Conservation (phyloP, 192 early-diverging fungal genomes). For the Phycomyces nitens region DNA sequence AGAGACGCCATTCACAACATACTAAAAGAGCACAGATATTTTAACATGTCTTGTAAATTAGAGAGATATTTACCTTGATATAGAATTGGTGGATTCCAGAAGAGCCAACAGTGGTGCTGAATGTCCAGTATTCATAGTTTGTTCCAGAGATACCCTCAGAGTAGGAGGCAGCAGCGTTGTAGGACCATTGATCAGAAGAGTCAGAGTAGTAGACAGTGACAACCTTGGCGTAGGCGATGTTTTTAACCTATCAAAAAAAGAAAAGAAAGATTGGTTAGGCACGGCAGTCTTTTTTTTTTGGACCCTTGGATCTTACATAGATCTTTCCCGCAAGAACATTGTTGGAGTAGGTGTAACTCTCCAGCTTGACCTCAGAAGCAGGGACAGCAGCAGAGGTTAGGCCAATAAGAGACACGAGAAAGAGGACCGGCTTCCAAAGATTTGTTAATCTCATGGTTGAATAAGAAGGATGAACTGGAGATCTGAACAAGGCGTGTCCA, state of each 20-base stretch:
- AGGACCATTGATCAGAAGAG: conserved; percentile 9
- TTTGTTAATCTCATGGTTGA: too few relatives aligned
- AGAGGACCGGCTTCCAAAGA: too few relatives aligned
- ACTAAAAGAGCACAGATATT: conserved; percentile 1
- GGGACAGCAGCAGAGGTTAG: conserved; percentile 9
- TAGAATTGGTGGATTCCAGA: conserved; percentile 31
- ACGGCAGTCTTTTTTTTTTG: too few relatives aligned
- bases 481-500: too few relatives aligned
- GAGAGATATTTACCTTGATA: conserved; percentile 11
- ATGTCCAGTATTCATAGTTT: conserved; percentile 30
- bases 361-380: conserved; percentile 13
- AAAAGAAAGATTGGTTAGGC: too few relatives aligned
- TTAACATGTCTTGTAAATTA: neutral
- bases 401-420: too few relatives aligned
- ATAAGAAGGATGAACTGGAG: too few relatives aligned
- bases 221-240: conserved; percentile 19
- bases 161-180: neutral
- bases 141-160: conserved; percentile 20
- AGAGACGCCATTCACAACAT: conserved; percentile 28
- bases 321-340: conserved; percentile 17
- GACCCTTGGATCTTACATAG: conserved; percentile 8
- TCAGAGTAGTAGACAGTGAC: conserved; percentile 16
- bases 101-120: conserved; percentile 16
- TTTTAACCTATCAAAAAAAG: conserved; percentile 1
- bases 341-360: conserved; percentile 13